Conservation (phyloP, 2,329 filamentous ascomycete species). For the Boeremia lycopersici region DNA sequence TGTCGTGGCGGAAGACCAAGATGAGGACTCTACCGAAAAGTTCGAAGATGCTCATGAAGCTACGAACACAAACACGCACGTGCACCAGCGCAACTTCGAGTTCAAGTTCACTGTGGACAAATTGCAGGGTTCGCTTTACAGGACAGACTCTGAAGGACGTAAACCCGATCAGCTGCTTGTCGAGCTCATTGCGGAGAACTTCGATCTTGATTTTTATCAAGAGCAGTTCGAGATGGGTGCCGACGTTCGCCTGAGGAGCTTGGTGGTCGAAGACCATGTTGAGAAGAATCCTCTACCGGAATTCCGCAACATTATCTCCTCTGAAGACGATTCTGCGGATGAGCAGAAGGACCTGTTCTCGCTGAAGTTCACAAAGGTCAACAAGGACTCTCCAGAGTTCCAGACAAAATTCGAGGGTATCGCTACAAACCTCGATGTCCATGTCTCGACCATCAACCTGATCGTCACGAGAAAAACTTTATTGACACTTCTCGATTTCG, state of each 20-base stretch:
- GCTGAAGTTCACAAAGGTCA: conserved; percentile 89
- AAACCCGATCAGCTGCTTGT: conserved; percentile 83
- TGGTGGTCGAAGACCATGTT: conserved; percentile 94
- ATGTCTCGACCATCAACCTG: conserved; percentile 93
- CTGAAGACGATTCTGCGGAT: conserved; percentile 72
- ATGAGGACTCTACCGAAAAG: conserved; percentile 66
- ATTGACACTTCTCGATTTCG: conserved; percentile 90
- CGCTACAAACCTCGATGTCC: conserved; percentile 88
- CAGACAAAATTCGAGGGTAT: conserved; percentile 90
- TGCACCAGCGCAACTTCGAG: conserved; percentile 91
- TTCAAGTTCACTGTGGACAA: conserved; percentile 96
- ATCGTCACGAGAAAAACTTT: conserved; percentile 93
- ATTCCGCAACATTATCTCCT: conserved; percentile 98
- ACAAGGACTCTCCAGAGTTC: conserved; percentile 89
- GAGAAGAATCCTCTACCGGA: conserved; percentile 82
- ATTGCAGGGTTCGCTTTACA: conserved; percentile 89
- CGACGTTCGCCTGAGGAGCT: conserved; percentile 82
- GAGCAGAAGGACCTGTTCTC: conserved; percentile 82
- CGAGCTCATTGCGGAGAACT: conserved; percentile 87
- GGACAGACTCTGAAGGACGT: conserved; percentile 77
- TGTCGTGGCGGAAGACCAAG: conserved; percentile 74
- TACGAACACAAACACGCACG: conserved; percentile 59
- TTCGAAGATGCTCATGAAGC: conserved; percentile 72
- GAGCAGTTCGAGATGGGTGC: conserved; percentile 91
- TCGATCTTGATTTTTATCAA: conserved; percentile 85